These are phyloP conservation scores for Sambucus nigra DNA, from an alignment of 129 eudicot species.

Conservation along the genomic window DNA sequence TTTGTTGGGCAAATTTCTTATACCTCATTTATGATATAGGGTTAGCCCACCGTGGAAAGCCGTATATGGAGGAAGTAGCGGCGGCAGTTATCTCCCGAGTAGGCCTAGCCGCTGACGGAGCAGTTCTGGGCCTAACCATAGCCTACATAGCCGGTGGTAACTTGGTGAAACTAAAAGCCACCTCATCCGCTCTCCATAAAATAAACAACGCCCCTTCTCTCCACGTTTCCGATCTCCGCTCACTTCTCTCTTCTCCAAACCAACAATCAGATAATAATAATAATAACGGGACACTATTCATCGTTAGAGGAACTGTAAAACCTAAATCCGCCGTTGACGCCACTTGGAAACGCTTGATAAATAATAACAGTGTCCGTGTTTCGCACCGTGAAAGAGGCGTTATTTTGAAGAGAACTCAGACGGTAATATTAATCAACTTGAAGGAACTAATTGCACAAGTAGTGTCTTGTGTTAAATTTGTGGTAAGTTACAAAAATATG, in stretches of 20 bases:
- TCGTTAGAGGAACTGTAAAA: conserved; percentile 67
- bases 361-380: conserved; percentile 27
- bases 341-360: conserved; percentile 36
- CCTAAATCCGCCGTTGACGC: conserved; percentile 41
- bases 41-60: no score
- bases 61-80: conserved; percentile 67
- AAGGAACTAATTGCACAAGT: no score
- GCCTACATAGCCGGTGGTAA: conserved; percentile 72
- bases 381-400: conserved; percentile 66
- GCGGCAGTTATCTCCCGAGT: conserved; percentile 51
- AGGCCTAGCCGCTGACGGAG: conserved; percentile 80
- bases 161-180: conserved; percentile 36
- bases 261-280: not conserved
- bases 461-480: no score
- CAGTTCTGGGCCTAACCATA: conserved; percentile 61
- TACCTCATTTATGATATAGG: no score
- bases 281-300: conserved; percentile 37
- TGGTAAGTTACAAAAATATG: no score
- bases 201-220: conserved; percentile 57
- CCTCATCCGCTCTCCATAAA: conserved; percentile 62
- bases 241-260: conserved; percentile 26
- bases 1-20: no score
- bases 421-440: conserved; percentile 32
- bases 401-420: conserved; percentile 49
- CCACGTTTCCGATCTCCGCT: conserved; percentile 73